Evolutionary conservation across 2,329 filamentous ascomycete species (phyloP).

Genomic region (Trichoderma sp.): DNA sequence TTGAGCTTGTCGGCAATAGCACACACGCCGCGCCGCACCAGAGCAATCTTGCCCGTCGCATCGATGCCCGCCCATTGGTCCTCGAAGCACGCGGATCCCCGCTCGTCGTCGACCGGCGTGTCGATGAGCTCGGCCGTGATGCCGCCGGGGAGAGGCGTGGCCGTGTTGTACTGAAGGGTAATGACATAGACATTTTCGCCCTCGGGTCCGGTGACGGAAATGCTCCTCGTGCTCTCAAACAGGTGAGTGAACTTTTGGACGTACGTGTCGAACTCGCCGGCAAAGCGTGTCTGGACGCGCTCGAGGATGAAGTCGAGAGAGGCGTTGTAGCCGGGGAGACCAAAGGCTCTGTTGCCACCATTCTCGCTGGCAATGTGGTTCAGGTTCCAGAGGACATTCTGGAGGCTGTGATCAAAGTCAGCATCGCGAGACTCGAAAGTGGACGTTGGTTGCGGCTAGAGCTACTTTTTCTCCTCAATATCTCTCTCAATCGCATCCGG

Average conservation of each 20-base stretch:
- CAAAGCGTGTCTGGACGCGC: slow-evolving; percentile 45
- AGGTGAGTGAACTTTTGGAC: slow-evolving; percentile 52
- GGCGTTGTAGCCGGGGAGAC: slow-evolving; percentile 60
- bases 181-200: slow-evolving; percentile 49
- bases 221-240: slow-evolving; percentile 47
- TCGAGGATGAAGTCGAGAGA: slow-evolving; percentile 60
- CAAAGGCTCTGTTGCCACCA: slow-evolving; percentile 63
- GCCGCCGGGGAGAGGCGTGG: slow-evolving; percentile 45
- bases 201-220: slow-evolving; percentile 49
- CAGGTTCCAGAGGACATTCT: slow-evolving; percentile 56
- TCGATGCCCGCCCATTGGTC: slow-evolving; percentile 49
- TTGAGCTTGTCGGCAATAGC: slow-evolving; percentile 47
- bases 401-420: slow-evolving; percentile 45
- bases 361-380: slow-evolving; percentile 57
- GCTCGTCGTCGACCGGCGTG: slow-evolving; percentile 42
- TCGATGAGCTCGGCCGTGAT: slow-evolving; percentile 41
- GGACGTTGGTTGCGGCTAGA: background rate
- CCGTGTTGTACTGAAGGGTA: slow-evolving; percentile 50
- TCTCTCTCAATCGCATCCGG: slow-evolving; percentile 46
- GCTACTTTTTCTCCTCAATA: slow-evolving; percentile 35
- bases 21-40: slow-evolving; percentile 50
- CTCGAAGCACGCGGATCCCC: slow-evolving; percentile 44
- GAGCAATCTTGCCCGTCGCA: slow-evolving; percentile 47
- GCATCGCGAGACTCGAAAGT: background rate
- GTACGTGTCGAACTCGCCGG: slow-evolving; percentile 47